Evolutionary conservation across 352 stramenopile species (phyloP).

Genomic region (Phytopythium litorale): DNA sequence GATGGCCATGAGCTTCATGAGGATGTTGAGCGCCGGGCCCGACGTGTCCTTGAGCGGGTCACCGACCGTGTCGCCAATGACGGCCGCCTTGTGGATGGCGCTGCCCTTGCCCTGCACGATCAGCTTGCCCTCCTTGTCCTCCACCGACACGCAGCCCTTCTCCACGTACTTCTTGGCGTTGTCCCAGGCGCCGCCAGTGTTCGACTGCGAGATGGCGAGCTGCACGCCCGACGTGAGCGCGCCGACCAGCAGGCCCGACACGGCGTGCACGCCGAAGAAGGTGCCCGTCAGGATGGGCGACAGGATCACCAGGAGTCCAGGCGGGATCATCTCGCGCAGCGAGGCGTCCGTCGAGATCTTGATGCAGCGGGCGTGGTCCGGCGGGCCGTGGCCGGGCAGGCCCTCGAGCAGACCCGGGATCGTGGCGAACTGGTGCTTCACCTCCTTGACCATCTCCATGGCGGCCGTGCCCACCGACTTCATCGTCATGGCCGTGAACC

Average conservation of each 20-base stretch:
- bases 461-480: conserved; percentile 98
- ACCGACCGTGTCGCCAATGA: conserved; percentile 98
- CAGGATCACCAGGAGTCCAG: conserved; percentile 97
- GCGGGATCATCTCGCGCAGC: conserved; percentile 98
- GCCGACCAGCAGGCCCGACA: conserved; percentile 97
- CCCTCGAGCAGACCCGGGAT: conserved; percentile 98
- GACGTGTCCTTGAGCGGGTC: conserved; percentile 99
- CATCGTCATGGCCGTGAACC: conserved; percentile 99
- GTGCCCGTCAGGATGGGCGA: conserved; percentile 97
- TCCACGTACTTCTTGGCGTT: conserved; percentile 99
- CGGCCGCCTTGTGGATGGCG: conserved; percentile 97
- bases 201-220: conserved; percentile 99
- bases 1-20: conserved; percentile 99
- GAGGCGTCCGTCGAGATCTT: conserved; percentile 99
- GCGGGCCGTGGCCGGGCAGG: conserved; percentile 79
- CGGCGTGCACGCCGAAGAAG: conserved; percentile 97
- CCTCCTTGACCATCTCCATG: conserved; percentile 99
- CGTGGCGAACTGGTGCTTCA: conserved; percentile 98
- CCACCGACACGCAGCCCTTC: conserved; percentile 90
- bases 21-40: conserved; percentile 98
- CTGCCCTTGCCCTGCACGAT: conserved; percentile 94
- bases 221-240: conserved; percentile 95
- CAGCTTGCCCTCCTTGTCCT: conserved; percentile 90
- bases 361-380: conserved; percentile 93
- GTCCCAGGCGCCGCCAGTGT: conserved; percentile 99